Percentiles rank a stretch among this genome's conserved stretches.
Conservation (phyloP, 2,329 filamentous ascomycete species). For the Elsinoe perseae region DNA sequence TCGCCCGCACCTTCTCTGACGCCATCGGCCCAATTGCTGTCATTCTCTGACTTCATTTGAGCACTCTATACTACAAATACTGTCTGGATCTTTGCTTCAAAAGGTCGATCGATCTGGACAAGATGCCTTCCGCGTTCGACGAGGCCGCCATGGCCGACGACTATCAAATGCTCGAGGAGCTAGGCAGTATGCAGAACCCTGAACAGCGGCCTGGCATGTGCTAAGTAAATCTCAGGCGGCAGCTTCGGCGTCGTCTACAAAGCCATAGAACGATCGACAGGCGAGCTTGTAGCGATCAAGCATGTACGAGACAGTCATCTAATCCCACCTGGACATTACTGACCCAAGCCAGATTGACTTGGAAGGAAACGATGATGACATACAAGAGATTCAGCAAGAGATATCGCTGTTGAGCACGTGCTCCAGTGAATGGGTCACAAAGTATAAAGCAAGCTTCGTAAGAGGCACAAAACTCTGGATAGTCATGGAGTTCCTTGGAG, state of each 20-base stretch:
- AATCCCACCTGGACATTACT: conserved; percentile 10
- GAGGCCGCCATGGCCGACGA: conserved; percentile 58
- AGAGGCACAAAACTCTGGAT: conserved; percentile 97
- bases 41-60: conserved; percentile 1
- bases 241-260: conserved; percentile 98
- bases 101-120: neutral
- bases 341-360: conserved; percentile 73
- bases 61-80: neutral
- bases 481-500: conserved; percentile 95
- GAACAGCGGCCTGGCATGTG: neutral
- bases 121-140: conserved; percentile 19
- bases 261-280: conserved; percentile 81
- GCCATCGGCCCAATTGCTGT: conserved; percentile 10
- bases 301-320: conserved; percentile 56
- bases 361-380: conserved; percentile 96
- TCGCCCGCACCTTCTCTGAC: conserved; percentile 2
- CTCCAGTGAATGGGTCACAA: conserved; percentile 85
- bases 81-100: neutral
- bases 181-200: conserved; percentile 64
- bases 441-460: conserved; percentile 96
- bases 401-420: conserved; percentile 93
- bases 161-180: conserved; percentile 92
- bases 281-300: conserved; percentile 93
- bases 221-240: conserved; percentile 52
- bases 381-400: conserved; percentile 95